Conservation (phyloP, 192 early-diverging fungal species). For the Linnemannia exigua region DNA sequence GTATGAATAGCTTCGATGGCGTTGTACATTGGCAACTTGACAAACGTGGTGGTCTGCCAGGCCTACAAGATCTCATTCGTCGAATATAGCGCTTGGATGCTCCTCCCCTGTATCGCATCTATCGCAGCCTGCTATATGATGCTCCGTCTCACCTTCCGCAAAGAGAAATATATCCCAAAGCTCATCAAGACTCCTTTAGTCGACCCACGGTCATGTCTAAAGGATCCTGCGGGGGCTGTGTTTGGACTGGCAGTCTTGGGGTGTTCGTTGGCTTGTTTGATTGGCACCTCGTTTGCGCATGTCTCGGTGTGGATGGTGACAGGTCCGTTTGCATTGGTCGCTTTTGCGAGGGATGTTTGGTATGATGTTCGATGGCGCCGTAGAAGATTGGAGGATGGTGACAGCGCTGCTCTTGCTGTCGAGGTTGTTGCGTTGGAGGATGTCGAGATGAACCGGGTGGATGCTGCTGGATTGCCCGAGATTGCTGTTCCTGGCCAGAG, state of each 20-base stretch:
- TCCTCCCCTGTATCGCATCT: constrained; percentile 74
- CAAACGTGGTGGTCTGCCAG: constrained; percentile 86
- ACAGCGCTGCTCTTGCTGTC: neutral
- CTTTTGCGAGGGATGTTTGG: constrained; percentile 67
- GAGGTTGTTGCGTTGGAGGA: neutral
- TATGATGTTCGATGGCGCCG: constrained; percentile 56
- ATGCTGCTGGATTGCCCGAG: neutral
- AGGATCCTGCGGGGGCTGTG: constrained; percentile 68
- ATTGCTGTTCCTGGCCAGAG: constrained; percentile 7
- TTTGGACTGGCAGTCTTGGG: constrained; percentile 69
- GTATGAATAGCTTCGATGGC: constrained; percentile 73
- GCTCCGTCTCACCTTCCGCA: constrained; percentile 63
- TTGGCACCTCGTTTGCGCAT: constrained; percentile 73
- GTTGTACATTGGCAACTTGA: constrained; percentile 89
- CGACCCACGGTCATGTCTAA: constrained; percentile 62
- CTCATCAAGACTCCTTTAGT: constrained; percentile 55
- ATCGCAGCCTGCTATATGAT: constrained; percentile 64
- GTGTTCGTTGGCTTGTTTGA: constrained; percentile 70
- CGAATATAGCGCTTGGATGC: constrained; percentile 87
- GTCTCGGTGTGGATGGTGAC: constrained; percentile 82
- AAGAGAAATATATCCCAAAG: constrained; percentile 59
- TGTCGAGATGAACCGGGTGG: neutral
- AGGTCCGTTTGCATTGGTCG: constrained; percentile 76
- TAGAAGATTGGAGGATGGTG: neutral
- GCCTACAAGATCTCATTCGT: constrained; percentile 80